Base-by-base conservation (phyloP, 306 rosid species). In the Dalbergia cochinchinensis region DNA sequence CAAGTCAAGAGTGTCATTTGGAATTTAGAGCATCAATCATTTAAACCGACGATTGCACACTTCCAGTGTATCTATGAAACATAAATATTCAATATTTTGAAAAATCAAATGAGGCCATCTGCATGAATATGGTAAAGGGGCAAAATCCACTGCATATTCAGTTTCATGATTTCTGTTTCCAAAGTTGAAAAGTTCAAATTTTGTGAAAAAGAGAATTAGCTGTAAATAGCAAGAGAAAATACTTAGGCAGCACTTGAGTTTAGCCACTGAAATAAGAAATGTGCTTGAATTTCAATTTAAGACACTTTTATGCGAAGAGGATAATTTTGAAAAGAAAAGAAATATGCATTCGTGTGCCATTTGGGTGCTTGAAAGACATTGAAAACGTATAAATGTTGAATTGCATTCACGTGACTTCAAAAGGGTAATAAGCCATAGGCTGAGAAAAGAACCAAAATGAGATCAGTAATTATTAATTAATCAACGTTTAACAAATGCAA, bases 261-360 rank as follows among this genome's bases (percentile, higher is more conserved):
- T 42, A 31, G 82, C 59, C 53, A 62, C 59, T 50, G 77, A 78
- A 69, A 63, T 61, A 20, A 62, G 48, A 69, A 53, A 76, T 63
- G 65, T 50, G 7, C 39, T 68, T 48, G 73, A 54, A 50, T 70
- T 59, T 75, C 67, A 35, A 26, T 26, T 66, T 69, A 57, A 37
- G 14, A 3, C 22, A 48, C 50, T 41, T 53, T 58, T 42, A 55
- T 39, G 33, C 54, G n/a, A 16, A 69, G 20, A 67, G 74, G 19
- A 6, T 60, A 14, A 61, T 50, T 15, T 59, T 37, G 60, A 69
- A 62, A 20, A 20, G 58, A 54, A 64, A 54, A 69, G 13, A 33
- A 9, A 66, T 35, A 22, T 15, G 50, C 50, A 76, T 50, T 47
- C 50, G 48, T 62, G 19, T 11, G 47, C 1, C 62, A 33, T 33